Evolutionary conservation across 2,329 filamentous ascomycete species (phyloP).

Genomic region (Allantophomopsis lycopodina): DNA sequence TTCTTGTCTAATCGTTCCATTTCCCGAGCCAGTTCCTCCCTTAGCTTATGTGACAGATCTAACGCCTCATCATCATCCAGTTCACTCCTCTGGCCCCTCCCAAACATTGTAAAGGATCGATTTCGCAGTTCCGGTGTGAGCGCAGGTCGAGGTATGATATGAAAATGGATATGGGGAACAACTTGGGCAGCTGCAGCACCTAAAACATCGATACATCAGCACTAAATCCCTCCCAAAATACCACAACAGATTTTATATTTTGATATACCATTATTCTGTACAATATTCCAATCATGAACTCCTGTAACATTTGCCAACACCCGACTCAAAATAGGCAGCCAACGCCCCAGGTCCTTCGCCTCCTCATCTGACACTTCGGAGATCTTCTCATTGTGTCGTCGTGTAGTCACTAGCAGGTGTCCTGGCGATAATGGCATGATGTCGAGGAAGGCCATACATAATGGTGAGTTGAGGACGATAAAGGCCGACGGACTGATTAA

Average conservation of each 20-base stretch:
- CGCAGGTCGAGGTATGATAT: constrained; percentile 77
- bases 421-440: constrained; percentile 78
- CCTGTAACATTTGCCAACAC: constrained; percentile 58
- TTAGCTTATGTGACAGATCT: constrained; percentile 39
- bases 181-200: constrained; percentile 80
- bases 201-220: constrained; percentile 13
- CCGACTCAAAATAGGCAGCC: constrained; percentile 58
- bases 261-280: constrained; percentile 73
- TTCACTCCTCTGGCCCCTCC: constrained; percentile 56
- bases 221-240: not conserved
- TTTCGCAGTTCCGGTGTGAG: constrained; percentile 34
- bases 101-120: constrained; percentile 68
- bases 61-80: constrained; percentile 63
- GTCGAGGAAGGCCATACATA: constrained; percentile 80
- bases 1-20: constrained; percentile 22
- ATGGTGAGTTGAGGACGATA: constrained; percentile 63
- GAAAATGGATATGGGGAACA: constrained; percentile 87
- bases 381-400: constrained; percentile 65
- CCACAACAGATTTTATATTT: not conserved
- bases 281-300: constrained; percentile 82
- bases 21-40: constrained; percentile 30
- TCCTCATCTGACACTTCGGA: constrained; percentile 52
- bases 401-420: constrained; percentile 71
- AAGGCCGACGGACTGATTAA: constrained; percentile 29
- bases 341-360: constrained; percentile 50